A percentile compares a stretch with the other conserved stretches of the same genome.
phyloP scores from a whole-genome alignment of 257 asterid genomes.

The Solanum pinnatisectum region DNA sequence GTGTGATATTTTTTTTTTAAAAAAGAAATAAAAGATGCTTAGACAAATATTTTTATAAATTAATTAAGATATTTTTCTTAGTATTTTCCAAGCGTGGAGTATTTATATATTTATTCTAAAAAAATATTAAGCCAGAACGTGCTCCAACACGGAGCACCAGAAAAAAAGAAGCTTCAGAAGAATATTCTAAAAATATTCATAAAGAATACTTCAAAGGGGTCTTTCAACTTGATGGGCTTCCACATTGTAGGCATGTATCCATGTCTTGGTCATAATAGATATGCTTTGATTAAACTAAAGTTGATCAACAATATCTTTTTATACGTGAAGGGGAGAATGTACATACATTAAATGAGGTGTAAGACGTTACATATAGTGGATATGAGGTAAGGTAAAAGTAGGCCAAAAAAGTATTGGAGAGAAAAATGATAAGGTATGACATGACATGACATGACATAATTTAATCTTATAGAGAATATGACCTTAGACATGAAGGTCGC shows the following conservation, averaged over 20 bases:
- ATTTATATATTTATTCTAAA: neutral
- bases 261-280: neutral
- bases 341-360: neutral
- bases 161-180: neutral
- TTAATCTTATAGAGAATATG: neutral
- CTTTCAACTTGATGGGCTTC: neutral
- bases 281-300: neutral
- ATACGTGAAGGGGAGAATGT: neutral
- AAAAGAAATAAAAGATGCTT: neutral
- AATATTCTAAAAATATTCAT: neutral
- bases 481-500: too few relatives aligned
- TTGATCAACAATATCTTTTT: neutral
- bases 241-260: neutral
- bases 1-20: neutral
- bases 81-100: neutral
- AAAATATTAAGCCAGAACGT: neutral
- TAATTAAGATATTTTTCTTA: neutral
- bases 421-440: neutral
- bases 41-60: neutral
- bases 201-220: neutral
- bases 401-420: neutral
- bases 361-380: too few relatives aligned
- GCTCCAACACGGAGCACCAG: neutral
- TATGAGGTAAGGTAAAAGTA: neutral
- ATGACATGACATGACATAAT: neutral